These are phyloP conservation scores for Ochetophila trinervis DNA, from an alignment of 306 rosid species.

Conservation along the genomic window DNA sequence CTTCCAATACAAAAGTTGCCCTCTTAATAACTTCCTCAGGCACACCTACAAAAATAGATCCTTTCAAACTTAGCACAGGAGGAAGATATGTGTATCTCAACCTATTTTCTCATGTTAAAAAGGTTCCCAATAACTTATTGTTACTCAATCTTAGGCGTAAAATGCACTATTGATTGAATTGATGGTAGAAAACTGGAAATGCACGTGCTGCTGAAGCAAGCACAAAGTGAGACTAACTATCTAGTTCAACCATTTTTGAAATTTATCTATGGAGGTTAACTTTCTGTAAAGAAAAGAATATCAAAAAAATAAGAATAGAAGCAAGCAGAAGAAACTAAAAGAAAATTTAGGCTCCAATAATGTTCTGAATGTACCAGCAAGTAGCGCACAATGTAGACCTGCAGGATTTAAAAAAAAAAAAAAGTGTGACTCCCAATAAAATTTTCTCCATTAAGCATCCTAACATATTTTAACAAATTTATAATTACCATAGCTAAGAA, in stretches of 20 bases:
- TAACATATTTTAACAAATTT: conserved; percentile 22
- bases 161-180: background rate
- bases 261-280: background rate
- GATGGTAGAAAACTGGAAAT: no score
- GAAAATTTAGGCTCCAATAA: conserved; percentile 5
- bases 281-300: background rate
- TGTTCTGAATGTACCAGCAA: conserved; percentile 75
- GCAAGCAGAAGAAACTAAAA: conserved; percentile 10
- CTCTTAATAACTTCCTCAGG: conserved; percentile 71
- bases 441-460: conserved; percentile 19
- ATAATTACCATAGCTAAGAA: conserved; percentile 71
- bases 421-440: conserved; percentile 20
- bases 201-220: no score
- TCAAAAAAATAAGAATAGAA: background rate
- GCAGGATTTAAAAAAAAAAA: conserved; percentile 35
- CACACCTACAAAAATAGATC: conserved; percentile 49
- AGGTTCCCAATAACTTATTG: background rate
- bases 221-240: background rate
- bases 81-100: background rate
- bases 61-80: background rate
- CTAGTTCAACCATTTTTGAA: conserved; percentile 2
- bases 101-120: background rate
- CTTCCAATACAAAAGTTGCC: conserved; percentile 75
- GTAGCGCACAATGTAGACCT: conserved; percentile 93
- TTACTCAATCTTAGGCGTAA: background rate